These are phyloP conservation scores for Thelonectria discophora DNA, from an alignment of 2,329 filamentous ascomycete genomes.

Conservation along the genomic window DNA sequence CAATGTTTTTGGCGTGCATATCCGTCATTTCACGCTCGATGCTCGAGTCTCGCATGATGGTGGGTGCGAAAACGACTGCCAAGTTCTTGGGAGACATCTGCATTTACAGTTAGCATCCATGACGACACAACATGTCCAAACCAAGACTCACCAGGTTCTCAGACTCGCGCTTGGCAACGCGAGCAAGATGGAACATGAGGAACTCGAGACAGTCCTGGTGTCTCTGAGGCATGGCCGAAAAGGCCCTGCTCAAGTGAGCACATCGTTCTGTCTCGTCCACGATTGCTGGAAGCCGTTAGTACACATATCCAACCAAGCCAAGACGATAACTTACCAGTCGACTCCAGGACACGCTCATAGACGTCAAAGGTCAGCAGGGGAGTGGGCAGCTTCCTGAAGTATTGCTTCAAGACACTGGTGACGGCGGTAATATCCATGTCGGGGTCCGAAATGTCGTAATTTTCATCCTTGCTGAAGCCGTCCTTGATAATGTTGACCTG, in stretches of 20 bases:
- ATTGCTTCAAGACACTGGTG: constrained; percentile 95
- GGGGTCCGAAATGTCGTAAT: constrained; percentile 92
- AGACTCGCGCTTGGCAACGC: constrained; percentile 82
- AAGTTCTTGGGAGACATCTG: constrained; percentile 97
- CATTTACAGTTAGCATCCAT: constrained; percentile 27
- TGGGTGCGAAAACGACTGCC: constrained; percentile 96
- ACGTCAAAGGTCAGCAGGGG: constrained; percentile 92
- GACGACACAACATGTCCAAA: not conserved
- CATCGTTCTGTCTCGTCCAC: constrained; percentile 73
- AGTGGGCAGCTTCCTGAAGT: constrained; percentile 90
- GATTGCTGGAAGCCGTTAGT: constrained; percentile 60
- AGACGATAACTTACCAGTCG: constrained; percentile 66
- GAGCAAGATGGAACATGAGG: constrained; percentile 89
- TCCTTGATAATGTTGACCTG: constrained; percentile 91
- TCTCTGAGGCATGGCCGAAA: constrained; percentile 80
- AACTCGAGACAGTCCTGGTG: constrained; percentile 94
- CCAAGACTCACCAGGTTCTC: constrained; percentile 77
- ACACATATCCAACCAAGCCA: not conserved
- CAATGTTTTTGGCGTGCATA: constrained; percentile 91
- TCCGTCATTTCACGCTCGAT: constrained; percentile 96
- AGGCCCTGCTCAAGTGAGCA: constrained; percentile 74
- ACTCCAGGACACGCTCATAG: constrained; percentile 89
- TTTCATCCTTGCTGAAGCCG: constrained; percentile 86
- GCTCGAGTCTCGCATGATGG: constrained; percentile 91
- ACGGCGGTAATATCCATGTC: constrained; percentile 96